phyloP scores from a whole-genome alignment of 441 rosid genomes.

The Eruca vesicaria region DNA sequence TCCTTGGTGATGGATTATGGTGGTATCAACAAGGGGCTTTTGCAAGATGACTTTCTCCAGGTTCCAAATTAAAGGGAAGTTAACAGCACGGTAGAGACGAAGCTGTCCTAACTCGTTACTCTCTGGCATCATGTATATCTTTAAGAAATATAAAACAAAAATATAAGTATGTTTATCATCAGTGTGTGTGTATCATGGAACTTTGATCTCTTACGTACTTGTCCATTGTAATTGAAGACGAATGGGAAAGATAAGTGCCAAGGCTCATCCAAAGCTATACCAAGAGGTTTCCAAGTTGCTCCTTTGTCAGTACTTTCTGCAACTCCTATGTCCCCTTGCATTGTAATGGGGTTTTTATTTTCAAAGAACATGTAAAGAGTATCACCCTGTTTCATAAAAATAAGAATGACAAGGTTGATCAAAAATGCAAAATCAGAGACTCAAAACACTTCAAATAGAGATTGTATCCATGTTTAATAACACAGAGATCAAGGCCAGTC shows the following conservation, averaged over 20 bases:
- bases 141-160: constrained; percentile 8
- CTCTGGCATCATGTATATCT: constrained; percentile 99
- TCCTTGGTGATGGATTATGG: constrained; percentile 57
- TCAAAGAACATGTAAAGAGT: constrained; percentile 74
- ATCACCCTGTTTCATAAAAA: constrained; percentile 51
- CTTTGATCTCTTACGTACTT: constrained; percentile 55
- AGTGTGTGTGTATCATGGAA: not conserved
- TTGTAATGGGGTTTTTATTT: constrained; percentile 73
- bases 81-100: constrained; percentile 70
- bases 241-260: constrained; percentile 98
- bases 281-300: constrained; percentile 90
- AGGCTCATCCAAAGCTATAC: constrained; percentile 87
- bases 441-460: not conserved
- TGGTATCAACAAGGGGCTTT: constrained; percentile 74
- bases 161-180: not conserved
- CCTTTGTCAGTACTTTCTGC: constrained; percentile 81
- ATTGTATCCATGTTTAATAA: not conserved
- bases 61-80: constrained; percentile 83
- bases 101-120: constrained; percentile 69
- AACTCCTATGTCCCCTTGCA: constrained; percentile 96
- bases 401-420: not conserved
- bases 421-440: not conserved
- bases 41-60: constrained; percentile 65
- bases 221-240: constrained; percentile 67
- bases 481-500: too few relatives aligned